Base-by-base conservation (phyloP, 1,284 basidiomycete genomes). In the Uromyces viciae-fabae region DNA sequence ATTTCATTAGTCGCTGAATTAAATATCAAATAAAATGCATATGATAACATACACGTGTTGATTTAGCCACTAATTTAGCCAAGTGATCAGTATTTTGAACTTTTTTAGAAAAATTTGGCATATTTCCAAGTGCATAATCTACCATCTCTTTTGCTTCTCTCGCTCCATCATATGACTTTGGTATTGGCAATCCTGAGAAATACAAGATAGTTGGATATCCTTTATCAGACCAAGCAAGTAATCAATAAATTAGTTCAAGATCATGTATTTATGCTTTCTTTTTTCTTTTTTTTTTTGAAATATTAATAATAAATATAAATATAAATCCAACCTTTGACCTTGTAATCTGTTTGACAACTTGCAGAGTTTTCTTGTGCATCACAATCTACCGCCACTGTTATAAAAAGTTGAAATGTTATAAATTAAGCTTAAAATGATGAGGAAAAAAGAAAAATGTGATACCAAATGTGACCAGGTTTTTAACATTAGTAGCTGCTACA, bases 21-120 rank as follows among this genome's bases (percentile, higher is more conserved):
- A 11, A 71, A 46, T 5, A 4, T 17, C 36, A 71, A 42, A 36
- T 4, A 54, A 73, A 73, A 73, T 2, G 15, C 52, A n/a, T n/a
- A n/a, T n/a, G 52, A 54, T 36, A 5, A 71, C 62, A 43, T 31
- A 79, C 77, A 19, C 38, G 52, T 49, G 42, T 49, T 36, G 78
- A 73, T 64, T 81, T 81, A 14, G 56, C 49, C 11, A 81, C 49
- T 25, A 62, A 58, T n/a, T 73, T 58, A 52, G 11, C 38, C n/a
- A 81, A n/a, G 40, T 81, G 69, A 14, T 81, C 60, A 3, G 22
- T 38, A 2, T 36, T 72, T 49, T 81, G 73, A 28, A 81, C 54
- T 49, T 74, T 81, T 25, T 74, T 73, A n/a, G 78, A 52, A 56
- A 73, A 81, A 22, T 71, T 81, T 9, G 78, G 78, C 78, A 81